Percentiles rank a stretch among this genome's conserved stretches.
Conservation (phyloP, 2,329 filamentous ascomycete species). For the Fusarium acutatum region DNA sequence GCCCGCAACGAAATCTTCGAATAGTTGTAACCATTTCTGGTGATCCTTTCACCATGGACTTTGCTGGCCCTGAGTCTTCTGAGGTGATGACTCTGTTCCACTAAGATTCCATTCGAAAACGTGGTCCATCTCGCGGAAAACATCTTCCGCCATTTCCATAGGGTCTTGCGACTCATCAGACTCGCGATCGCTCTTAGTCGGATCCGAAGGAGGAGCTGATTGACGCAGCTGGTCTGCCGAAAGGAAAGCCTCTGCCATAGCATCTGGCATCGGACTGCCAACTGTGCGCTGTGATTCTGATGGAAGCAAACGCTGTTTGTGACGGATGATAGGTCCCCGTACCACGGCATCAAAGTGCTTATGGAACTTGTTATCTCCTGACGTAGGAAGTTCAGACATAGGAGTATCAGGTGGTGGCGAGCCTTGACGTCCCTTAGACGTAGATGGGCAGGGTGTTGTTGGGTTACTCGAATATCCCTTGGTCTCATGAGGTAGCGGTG, state of each 20-base stretch:
- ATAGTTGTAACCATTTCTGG: not conserved
- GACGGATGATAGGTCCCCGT: slow-evolving; percentile 42
- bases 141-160: slow-evolving; percentile 48
- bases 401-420: slow-evolving; percentile 56
- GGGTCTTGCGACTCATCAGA: slow-evolving; percentile 43
- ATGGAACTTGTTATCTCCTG: slow-evolving; percentile 51
- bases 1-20: not conserved
- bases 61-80: slow-evolving; percentile 34
- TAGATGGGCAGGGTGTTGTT: slow-evolving; percentile 12
- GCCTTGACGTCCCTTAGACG: slow-evolving; percentile 35
- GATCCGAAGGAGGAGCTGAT: not conserved
- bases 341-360: slow-evolving; percentile 59
- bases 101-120: slow-evolving; percentile 48
- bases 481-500: slow-evolving; percentile 43
- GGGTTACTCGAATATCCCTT: slow-evolving; percentile 4
- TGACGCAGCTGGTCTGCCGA: slow-evolving; percentile 34
- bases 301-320: slow-evolving; percentile 49
- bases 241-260: slow-evolving; percentile 41
- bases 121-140: slow-evolving; percentile 49
- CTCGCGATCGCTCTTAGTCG: slow-evolving; percentile 12
- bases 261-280: slow-evolving; percentile 36
- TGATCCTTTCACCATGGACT: slow-evolving; percentile 38
- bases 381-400: slow-evolving; percentile 47
- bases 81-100: slow-evolving; percentile 5
- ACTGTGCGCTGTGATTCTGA: slow-evolving; percentile 50